phyloP scores from a whole-genome alignment of 2,329 filamentous ascomycete species.

The Exophiala bonariae region DNA sequence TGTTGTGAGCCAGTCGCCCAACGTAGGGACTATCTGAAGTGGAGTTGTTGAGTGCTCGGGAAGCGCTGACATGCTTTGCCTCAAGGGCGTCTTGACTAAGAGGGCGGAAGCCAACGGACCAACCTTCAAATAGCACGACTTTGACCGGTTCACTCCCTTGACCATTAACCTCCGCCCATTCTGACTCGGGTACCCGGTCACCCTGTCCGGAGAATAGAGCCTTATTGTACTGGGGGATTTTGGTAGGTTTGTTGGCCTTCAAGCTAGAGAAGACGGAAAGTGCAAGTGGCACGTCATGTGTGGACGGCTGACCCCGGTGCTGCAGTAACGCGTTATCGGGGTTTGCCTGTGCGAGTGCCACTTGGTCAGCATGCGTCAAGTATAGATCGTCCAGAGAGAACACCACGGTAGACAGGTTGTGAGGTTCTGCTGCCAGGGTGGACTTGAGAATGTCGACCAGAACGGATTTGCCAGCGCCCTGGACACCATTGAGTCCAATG shows the following conservation, averaged over 20 bases:
- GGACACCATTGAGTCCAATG: constrained; percentile 85
- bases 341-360: constrained; percentile 63
- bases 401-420: constrained; percentile 66
- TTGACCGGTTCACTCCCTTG: constrained; percentile 42
- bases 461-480: constrained; percentile 91
- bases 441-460: constrained; percentile 68
- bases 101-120: constrained; percentile 82
- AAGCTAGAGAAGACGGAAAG: constrained; percentile 63
- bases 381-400: constrained; percentile 91
- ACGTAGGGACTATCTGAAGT: constrained; percentile 36
- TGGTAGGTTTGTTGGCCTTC: constrained; percentile 50
- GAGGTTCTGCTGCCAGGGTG: constrained; percentile 57
- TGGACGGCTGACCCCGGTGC: constrained; percentile 78
- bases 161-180: constrained; percentile 60
- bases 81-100: constrained; percentile 57
- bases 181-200: constrained; percentile 64
- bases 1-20: constrained; percentile 54
- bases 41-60: constrained; percentile 45
- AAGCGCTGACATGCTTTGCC: constrained; percentile 54
- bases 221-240: constrained; percentile 81
- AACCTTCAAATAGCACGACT: constrained; percentile 83
- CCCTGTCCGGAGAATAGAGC: constrained; percentile 73
- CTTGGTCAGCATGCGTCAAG: constrained; percentile 69
- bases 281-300: constrained; percentile 73
- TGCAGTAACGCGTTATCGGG: constrained; percentile 74